A percentile compares a stretch with the other conserved stretches of the same genome.
These are phyloP conservation scores for Glycine tomentella DNA, from an alignment of 306 rosid genomes.

Conservation along the genomic window DNA sequence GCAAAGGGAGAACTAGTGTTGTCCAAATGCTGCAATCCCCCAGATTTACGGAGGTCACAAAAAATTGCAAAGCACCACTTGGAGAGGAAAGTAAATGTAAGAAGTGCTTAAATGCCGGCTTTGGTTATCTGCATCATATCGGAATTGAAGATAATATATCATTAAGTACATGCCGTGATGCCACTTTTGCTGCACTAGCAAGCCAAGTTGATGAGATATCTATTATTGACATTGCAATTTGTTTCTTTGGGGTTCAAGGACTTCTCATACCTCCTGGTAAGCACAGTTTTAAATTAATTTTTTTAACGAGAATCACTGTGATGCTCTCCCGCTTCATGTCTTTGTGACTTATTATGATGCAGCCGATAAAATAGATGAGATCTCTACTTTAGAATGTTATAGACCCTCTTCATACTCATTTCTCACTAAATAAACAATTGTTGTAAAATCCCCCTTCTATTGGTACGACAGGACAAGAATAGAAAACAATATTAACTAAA, in stretches of 20 bases:
- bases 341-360: conserved; percentile 33
- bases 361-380: conserved; percentile 19
- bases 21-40: conserved; percentile 87
- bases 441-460: conserved; percentile 20
- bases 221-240: conserved; percentile 76
- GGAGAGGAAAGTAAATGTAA: conserved; percentile 73
- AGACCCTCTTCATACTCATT: conserved; percentile 15
- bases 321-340: conserved; percentile 12
- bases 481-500: conserved; percentile 11
- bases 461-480: neutral
- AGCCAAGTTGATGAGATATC: conserved; percentile 77
- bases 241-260: conserved; percentile 93
- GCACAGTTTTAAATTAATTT: conserved; percentile 13
- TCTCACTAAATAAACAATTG: conserved; percentile 18
- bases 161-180: conserved; percentile 89
- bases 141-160: conserved; percentile 80
- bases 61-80: conserved; percentile 73
- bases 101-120: conserved; percentile 82
- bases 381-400: conserved; percentile 32
- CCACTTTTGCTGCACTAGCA: conserved; percentile 80
- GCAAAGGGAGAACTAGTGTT: conserved; percentile 83
- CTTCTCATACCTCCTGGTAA: conserved; percentile 70
- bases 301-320: neutral
- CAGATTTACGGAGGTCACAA: conserved; percentile 65
- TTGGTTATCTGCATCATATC: conserved; percentile 74